Evolutionary conservation across 2,329 filamentous ascomycete species (phyloP).

Genomic region (Ceratocystis diversiconidia): DNA sequence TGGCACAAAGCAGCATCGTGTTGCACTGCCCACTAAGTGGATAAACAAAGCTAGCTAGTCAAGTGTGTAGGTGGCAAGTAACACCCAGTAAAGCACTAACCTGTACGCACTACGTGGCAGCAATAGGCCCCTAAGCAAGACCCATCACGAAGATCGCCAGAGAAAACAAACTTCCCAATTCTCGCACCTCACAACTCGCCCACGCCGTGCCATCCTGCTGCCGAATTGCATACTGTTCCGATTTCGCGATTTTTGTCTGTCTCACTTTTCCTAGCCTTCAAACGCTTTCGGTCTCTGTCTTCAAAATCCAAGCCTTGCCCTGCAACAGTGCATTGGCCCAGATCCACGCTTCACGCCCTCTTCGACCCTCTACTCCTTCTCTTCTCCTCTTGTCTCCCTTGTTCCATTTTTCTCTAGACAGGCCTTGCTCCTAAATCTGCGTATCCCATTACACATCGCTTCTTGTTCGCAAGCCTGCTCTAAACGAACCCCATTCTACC

Average conservation of each 20-base stretch:
- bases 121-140: neutral
- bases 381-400: neutral
- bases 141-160: neutral
- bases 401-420: neutral
- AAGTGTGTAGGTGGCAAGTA: neutral
- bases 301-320: no score
- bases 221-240: no score
- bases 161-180: neutral
- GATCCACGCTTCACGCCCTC: neutral
- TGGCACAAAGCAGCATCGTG: no score
- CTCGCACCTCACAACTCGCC: no score
- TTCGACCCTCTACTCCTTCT: neutral
- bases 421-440: neutral
- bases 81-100: neutral
- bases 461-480: neutral
- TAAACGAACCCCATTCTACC: neutral
- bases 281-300: no score
- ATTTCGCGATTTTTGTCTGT: no score
- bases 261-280: no score
- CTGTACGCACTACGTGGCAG: neutral
- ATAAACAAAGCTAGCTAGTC: neutral
- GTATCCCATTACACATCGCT: neutral
- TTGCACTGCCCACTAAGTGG: no score
- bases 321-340: neutral
- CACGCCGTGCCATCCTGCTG: no score